A percentile compares a stretch with the other conserved stretches of the same genome.
Conservation (phyloP, 495 filamentous ascomycete species). For the Podospora comata region DNA sequence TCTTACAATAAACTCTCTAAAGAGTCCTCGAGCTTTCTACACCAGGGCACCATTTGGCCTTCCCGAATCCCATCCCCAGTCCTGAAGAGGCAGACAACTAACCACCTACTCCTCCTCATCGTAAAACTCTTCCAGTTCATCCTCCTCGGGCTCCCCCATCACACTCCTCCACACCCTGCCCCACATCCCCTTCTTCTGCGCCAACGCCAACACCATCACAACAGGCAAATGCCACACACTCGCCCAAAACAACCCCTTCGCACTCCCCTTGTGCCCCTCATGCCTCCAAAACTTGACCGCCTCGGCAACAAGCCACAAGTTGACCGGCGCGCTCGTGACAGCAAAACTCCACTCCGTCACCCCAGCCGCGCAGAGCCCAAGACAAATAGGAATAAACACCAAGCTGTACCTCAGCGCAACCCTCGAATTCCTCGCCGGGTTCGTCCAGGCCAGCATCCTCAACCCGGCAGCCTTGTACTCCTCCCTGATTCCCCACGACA, state of each 20-base stretch:
- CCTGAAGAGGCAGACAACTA: background rate
- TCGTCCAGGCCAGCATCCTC: conserved; percentile 86
- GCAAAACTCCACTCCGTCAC: conserved; percentile 89
- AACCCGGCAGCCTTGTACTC: conserved; percentile 89
- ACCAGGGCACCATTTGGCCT: background rate
- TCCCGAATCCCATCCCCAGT: background rate
- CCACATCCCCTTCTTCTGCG: conserved; percentile 94
- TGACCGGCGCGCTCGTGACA: conserved; percentile 73
- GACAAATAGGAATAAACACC: conserved; percentile 81
- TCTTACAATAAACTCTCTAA: conserved; percentile 1
- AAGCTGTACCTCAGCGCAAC: conserved; percentile 88
- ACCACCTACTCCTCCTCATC: conserved; percentile 23
- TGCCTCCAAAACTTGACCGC: conserved; percentile 78
- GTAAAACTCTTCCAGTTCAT: conserved; percentile 46
- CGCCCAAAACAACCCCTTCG: conserved; percentile 89
- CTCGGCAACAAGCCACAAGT: conserved; percentile 80
- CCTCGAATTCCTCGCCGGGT: conserved; percentile 75
- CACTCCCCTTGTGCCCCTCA: conserved; percentile 74
- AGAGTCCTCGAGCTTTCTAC: background rate
- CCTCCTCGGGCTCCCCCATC: conserved; percentile 52
- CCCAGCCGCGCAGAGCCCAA: conserved; percentile 72
- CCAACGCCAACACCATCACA: conserved; percentile 84
- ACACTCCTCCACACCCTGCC: conserved; percentile 72
- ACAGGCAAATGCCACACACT: conserved; percentile 96
- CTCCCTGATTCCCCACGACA: conserved; percentile 81